Conservation (phyloP, 345 rosid species). For the Erucastrum elatum region DNA sequence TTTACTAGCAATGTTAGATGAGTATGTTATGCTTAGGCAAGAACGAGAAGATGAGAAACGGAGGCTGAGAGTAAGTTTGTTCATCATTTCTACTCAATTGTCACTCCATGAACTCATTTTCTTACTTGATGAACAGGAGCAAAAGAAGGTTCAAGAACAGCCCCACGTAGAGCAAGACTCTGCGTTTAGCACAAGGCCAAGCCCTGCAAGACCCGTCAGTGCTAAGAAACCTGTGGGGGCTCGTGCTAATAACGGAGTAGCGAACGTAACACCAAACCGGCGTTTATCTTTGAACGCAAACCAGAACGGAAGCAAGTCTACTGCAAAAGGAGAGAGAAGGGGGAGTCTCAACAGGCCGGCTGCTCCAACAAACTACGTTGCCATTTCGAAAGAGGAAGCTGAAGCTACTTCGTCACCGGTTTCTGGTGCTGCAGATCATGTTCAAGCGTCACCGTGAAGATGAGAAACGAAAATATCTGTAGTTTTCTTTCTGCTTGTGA, state of each 20-base stretch:
- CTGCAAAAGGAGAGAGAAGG: constrained; percentile 61
- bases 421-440: constrained; percentile 61
- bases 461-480: constrained; percentile 29
- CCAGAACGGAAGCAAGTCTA: constrained; percentile 82
- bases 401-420: constrained; percentile 53
- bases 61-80: constrained; percentile 58
- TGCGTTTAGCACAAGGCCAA: constrained; percentile 67
- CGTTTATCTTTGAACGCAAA: constrained; percentile 73
- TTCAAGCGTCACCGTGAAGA: constrained; percentile 75
- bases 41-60: constrained; percentile 98
- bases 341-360: constrained; percentile 60
- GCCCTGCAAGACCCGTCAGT: constrained; percentile 81
- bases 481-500: constrained; percentile 26
- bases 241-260: constrained; percentile 58
- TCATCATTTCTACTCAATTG: not conserved
- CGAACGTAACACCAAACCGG: constrained; percentile 51
- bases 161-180: constrained; percentile 81
- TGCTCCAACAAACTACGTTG: constrained; percentile 73
- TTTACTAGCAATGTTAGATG: constrained; percentile 95
- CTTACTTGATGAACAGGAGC: constrained; percentile 49
- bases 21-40: constrained; percentile 95
- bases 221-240: constrained; percentile 71
- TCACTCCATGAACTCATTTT: not conserved
- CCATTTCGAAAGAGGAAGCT: constrained; percentile 82
- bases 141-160: constrained; percentile 84